These are phyloP conservation scores for Cryphonectria nitschkei DNA, from an alignment of 2,329 filamentous ascomycete genomes.

Conservation along the genomic window DNA sequence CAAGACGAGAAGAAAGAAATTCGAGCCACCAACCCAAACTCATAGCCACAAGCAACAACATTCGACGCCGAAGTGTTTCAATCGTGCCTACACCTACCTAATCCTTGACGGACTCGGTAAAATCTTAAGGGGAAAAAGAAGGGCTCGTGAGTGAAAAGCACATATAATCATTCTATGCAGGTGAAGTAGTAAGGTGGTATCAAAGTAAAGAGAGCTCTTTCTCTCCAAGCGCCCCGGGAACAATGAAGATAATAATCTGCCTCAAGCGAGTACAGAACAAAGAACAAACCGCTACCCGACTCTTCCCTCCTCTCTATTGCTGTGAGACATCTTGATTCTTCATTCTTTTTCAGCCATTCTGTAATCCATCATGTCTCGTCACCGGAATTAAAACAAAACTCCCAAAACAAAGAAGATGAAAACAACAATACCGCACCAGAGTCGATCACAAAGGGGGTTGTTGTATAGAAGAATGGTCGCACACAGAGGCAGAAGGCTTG, in stretches of 20 bases:
- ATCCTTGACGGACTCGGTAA: neutral
- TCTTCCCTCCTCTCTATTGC: slow-evolving; percentile 8
- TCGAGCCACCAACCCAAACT: neutral
- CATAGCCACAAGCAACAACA: neutral
- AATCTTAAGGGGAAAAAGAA: too few relatives aligned
- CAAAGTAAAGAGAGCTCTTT: slow-evolving; percentile 11
- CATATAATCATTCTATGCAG: slow-evolving; percentile 15
- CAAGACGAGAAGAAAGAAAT: neutral
- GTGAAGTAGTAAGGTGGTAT: slow-evolving; percentile 25
- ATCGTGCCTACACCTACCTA: neutral
- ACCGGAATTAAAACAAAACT: neutral
- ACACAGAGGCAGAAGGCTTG: neutral
- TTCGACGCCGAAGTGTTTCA: neutral
- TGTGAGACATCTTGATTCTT: neutral
- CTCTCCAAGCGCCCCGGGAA: slow-evolving; percentile 12
- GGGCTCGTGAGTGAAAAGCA: neutral
- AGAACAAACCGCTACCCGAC: slow-evolving; percentile 23
- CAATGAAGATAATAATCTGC: slow-evolving; percentile 3
- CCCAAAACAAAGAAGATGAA: neutral
- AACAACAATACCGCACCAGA: neutral
- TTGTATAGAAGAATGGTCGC: neutral
- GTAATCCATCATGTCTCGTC: slow-evolving; percentile 17
- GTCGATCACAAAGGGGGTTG: neutral
- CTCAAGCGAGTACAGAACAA: slow-evolving; percentile 10
- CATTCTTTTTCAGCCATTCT: neutral